These are phyloP conservation scores for Leccinum longicurvipes DNA, from an alignment of 768 basidiomycete genomes.

Conservation along the genomic window DNA sequence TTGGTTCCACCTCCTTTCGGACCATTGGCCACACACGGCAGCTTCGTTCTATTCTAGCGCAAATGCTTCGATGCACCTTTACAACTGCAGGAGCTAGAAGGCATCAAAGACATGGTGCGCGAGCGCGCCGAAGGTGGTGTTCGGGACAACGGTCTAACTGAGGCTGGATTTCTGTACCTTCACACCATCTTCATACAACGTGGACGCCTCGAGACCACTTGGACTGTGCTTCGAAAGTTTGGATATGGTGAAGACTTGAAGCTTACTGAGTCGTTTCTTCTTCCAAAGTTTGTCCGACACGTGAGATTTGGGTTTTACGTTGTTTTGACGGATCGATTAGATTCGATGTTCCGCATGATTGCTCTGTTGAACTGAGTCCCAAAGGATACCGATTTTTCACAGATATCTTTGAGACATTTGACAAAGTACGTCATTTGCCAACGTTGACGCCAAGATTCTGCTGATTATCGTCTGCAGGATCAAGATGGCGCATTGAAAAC, in stretches of 20 bases:
- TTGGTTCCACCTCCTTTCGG: conserved; percentile 28
- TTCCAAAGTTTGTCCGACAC: conserved; percentile 67
- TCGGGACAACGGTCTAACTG: conserved; percentile 78
- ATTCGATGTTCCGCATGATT: conserved; percentile 91
- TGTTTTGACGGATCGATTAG: conserved; percentile 38
- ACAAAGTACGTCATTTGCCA: conserved; percentile 56
- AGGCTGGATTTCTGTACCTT: conserved; percentile 89
- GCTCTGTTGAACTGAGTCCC: conserved; percentile 93
- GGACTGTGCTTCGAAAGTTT: conserved; percentile 93
- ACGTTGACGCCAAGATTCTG: background rate
- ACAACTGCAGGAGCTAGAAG: conserved; percentile 90
- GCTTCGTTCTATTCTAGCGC: conserved; percentile 44
- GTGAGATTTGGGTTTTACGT: background rate
- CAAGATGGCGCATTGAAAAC: conserved; percentile 90
- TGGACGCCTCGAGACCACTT: conserved; percentile 94
- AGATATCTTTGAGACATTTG: conserved; percentile 92
- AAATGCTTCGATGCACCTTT: conserved; percentile 95
- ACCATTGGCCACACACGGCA: background rate
- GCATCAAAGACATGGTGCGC: conserved; percentile 90
- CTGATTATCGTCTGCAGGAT: conserved; percentile 50
- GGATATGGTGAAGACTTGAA: conserved; percentile 95
- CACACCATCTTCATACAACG: conserved; percentile 97
- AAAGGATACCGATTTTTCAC: conserved; percentile 96
- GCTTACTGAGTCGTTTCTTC: conserved; percentile 82
- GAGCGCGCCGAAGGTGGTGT: conserved; percentile 75